These are phyloP conservation scores for Nepenthes alata DNA, from an alignment of 179 eudicot genomes.

Conservation along the genomic window DNA sequence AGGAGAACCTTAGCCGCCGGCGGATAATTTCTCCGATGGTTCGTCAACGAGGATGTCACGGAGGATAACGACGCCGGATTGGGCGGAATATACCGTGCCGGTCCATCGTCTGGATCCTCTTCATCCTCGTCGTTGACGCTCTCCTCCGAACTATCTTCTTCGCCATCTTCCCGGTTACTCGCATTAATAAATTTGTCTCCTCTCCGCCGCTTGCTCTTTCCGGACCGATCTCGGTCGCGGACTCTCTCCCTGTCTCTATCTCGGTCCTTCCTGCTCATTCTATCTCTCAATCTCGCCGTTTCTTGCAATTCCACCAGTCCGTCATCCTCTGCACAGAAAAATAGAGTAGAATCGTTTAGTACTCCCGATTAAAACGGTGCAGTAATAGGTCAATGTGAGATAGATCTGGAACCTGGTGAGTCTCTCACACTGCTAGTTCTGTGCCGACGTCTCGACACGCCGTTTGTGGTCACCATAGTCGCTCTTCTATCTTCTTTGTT, in stretches of 20 bases:
- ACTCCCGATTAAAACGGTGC: constrained; percentile 12
- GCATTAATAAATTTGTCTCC: constrained; percentile 14
- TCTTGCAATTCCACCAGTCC: constrained; percentile 49
- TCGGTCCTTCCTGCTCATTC: constrained; percentile 23
- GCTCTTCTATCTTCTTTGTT: constrained; percentile 78
- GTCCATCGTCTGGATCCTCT: too few relatives aligned
- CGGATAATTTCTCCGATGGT: constrained; percentile 64
- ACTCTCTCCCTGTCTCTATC: constrained; percentile 2
- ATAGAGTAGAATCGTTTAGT: neutral
- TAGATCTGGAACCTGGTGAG: constrained; percentile 52
- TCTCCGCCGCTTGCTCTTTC: constrained; percentile 33
- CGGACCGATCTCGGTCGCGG: constrained; percentile 38
- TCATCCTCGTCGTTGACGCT: constrained; percentile 34
- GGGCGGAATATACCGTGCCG: too few relatives aligned
- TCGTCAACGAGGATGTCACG: constrained; percentile 19
- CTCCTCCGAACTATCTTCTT: constrained; percentile 67
- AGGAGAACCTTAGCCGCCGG: constrained; percentile 32
- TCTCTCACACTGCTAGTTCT: constrained; percentile 55
- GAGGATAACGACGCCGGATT: constrained; percentile 24
- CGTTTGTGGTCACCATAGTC: constrained; percentile 44
- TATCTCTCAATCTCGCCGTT: constrained; percentile 44
- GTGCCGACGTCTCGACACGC: constrained; percentile 54
- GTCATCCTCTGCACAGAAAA: constrained; percentile 48
- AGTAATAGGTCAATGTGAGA: neutral
- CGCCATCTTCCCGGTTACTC: constrained; percentile 7